Percentiles rank a stretch among this genome's conserved stretches.
These are phyloP conservation scores for Oenanthe javanica DNA, from an alignment of 140 eudicot species.

Conservation along the genomic window DNA sequence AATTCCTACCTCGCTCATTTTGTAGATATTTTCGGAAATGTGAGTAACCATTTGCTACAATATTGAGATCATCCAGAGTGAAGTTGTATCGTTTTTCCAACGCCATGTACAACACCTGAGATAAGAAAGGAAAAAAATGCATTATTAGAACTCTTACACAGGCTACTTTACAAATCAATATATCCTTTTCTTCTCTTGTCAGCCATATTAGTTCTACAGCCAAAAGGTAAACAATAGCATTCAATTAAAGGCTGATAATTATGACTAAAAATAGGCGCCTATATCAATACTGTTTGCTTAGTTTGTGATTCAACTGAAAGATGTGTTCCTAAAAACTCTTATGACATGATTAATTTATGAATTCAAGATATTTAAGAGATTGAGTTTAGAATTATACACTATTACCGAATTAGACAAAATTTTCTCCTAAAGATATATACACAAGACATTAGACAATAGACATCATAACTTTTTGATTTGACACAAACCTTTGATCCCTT, in stretches of 20 bases:
- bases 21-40: constrained; percentile 57
- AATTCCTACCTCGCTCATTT: constrained; percentile 32
- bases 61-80: constrained; percentile 58
- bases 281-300: neutral
- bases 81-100: constrained; percentile 93
- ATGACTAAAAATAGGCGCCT: neutral
- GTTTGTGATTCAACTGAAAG: neutral
- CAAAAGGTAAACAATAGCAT: neutral
- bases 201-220: neutral
- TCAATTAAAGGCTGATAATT: neutral
- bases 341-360: neutral
- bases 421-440: neutral
- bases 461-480: neutral
- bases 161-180: neutral
- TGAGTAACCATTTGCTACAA: constrained; percentile 89
- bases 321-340: neutral
- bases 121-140: neutral
- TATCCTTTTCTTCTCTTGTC: neutral
- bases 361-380: neutral
- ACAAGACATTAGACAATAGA: neutral
- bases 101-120: constrained; percentile 76
- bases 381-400: neutral
- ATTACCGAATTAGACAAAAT: neutral
- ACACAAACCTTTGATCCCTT: neutral
- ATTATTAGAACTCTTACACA: neutral